Evolutionary conservation across 2,329 filamentous ascomycete genomes (phyloP).

Genomic region (Xylaria sp.): DNA sequence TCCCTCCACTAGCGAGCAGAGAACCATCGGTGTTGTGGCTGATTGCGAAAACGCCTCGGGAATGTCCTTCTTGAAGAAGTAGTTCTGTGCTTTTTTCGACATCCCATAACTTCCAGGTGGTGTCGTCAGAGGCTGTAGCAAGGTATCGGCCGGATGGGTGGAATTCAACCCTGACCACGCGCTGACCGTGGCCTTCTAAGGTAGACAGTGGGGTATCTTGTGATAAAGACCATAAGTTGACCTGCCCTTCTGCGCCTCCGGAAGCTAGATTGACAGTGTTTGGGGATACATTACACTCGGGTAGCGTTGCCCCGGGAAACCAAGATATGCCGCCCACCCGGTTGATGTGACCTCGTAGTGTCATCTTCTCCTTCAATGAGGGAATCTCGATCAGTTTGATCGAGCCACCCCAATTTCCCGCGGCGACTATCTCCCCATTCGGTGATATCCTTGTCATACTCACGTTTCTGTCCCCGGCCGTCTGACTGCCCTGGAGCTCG

Average conservation of each 20-base stretch:
- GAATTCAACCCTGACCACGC: slow-evolving; percentile 92
- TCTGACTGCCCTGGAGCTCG: slow-evolving; percentile 93
- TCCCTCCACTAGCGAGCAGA: slow-evolving; percentile 87
- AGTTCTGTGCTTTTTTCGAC: slow-evolving; percentile 86
- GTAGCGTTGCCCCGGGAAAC: slow-evolving; percentile 83
- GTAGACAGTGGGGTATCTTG: slow-evolving; percentile 87
- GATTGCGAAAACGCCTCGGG: slow-evolving; percentile 89
- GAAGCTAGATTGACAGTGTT: slow-evolving; percentile 86
- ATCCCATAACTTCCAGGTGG: slow-evolving; percentile 94
- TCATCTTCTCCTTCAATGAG: slow-evolving; percentile 78
- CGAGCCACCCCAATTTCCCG: slow-evolving; percentile 92
- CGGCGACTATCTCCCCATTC: slow-evolving; percentile 82
- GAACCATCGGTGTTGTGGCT: slow-evolving; percentile 93
- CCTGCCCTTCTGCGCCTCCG: slow-evolving; percentile 85
- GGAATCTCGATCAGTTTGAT: slow-evolving; percentile 88
- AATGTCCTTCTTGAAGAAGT: slow-evolving; percentile 92
- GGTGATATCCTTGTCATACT: slow-evolving; percentile 93
- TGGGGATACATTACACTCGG: slow-evolving; percentile 74
- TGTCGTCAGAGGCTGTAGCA: slow-evolving; percentile 94
- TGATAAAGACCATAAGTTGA: slow-evolving; percentile 90
- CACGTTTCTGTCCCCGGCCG: slow-evolving; percentile 87
- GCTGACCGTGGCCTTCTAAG: slow-evolving; percentile 82
- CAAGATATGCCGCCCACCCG: slow-evolving; percentile 91
- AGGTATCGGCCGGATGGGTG: slow-evolving; percentile 91
- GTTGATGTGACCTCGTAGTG: slow-evolving; percentile 84